These are phyloP conservation scores for Pythium biforme DNA, from an alignment of 352 stramenopile species.

Conservation along the genomic window DNA sequence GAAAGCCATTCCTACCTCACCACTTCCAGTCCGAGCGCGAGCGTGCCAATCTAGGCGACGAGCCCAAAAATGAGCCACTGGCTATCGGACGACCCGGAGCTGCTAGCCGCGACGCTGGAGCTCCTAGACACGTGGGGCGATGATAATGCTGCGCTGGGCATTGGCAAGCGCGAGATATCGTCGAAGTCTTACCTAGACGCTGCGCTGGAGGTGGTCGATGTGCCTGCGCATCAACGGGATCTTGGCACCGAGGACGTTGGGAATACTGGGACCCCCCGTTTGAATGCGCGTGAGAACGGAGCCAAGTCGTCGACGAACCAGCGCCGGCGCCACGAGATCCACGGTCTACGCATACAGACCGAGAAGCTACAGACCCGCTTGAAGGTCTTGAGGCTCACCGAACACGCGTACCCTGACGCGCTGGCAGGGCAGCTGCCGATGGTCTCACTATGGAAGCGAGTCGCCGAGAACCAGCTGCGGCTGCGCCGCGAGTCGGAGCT, in stretches of 20 bases:
- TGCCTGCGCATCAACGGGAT: too few species aligned
- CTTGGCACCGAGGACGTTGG: too few species aligned
- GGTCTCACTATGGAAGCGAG: slow-evolving; percentile 4
- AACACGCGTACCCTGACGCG: too few species aligned
- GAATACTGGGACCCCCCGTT: too few species aligned
- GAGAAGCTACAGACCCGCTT: not conserved
- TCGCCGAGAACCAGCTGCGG: slow-evolving; percentile 10
- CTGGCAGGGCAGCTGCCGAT: too few species aligned
- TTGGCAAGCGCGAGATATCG: too few species aligned
- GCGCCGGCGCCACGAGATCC: not conserved
- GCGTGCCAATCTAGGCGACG: too few species aligned
- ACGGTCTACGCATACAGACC: not conserved
- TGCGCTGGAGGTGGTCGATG: too few species aligned
- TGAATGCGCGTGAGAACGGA: not conserved
- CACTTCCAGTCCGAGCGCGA: too few species aligned
- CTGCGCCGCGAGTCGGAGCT: slow-evolving; percentile 25
- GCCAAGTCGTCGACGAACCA: not conserved
- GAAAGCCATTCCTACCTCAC: too few species aligned
- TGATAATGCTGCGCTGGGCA: not conserved
- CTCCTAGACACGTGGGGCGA: slow-evolving; percentile 5
- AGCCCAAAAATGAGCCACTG: not conserved
- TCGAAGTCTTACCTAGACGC: too few species aligned
- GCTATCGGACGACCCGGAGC: not conserved
- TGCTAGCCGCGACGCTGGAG: not conserved
- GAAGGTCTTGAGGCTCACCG: too few species aligned